Evolutionary conservation across 306 rosid genomes (phyloP).

Genomic region (Castanea mollissima): DNA sequence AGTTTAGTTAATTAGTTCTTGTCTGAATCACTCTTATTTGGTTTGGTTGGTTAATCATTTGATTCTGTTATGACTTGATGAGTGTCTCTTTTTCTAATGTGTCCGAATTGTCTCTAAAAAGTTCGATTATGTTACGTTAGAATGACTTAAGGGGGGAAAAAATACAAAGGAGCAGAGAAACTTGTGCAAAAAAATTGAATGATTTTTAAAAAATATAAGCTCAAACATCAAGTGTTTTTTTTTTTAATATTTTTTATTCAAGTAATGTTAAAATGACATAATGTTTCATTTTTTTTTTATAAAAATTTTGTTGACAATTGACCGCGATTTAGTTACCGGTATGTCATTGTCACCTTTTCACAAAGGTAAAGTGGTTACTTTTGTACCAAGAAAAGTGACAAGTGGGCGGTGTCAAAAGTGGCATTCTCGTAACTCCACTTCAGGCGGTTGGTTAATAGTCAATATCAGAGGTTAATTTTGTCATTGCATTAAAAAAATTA

Average conservation of each 20-base stretch:
- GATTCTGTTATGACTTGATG: slow-evolving; percentile 30
- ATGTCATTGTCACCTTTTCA: slow-evolving; percentile 56
- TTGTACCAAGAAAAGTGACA: slow-evolving; percentile 52
- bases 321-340: slow-evolving; percentile 27
- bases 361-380: slow-evolving; percentile 52
- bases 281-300: too few species aligned
- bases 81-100: slow-evolving; percentile 5
- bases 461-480: slow-evolving; percentile 35
- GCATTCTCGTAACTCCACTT: slow-evolving; percentile 38
- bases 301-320: too few species aligned
- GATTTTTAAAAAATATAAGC: too few species aligned
- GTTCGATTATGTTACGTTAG: slow-evolving; percentile 37
- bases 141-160: too few species aligned
- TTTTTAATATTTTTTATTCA: too few species aligned
- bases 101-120: slow-evolving; percentile 47
- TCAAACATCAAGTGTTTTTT: too few species aligned
- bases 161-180: too few species aligned
- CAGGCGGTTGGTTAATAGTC: slow-evolving; percentile 29
- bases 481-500: background rate
- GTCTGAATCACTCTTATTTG: slow-evolving; percentile 1
- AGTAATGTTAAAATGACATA: too few species aligned
- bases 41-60: slow-evolving; percentile 25
- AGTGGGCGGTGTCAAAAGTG: slow-evolving; percentile 26
- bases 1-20: slow-evolving; percentile 57
- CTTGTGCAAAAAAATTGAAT: too few species aligned